A percentile compares a stretch with the other conserved stretches of the same genome.
Conservation (phyloP, 257 asterid species). For the Verbena officinalis region DNA sequence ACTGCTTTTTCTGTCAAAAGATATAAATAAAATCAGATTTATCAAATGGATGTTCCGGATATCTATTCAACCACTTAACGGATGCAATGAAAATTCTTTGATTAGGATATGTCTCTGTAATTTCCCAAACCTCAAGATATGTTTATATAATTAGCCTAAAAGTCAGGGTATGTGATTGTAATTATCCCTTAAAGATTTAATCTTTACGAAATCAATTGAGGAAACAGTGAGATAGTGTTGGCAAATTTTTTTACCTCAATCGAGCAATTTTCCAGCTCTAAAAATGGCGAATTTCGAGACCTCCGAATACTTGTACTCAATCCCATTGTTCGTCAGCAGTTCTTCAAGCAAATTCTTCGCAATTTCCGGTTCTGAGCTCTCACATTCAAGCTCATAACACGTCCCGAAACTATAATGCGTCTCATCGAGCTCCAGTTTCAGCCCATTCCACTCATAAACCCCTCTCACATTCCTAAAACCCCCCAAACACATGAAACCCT, state of each 20-base stretch:
- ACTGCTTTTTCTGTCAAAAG: too few species aligned
- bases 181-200: too few species aligned
- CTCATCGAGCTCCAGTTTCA: constrained; percentile 81
- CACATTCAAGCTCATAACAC: constrained; percentile 82
- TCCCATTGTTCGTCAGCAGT: constrained; percentile 57
- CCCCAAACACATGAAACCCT: constrained; percentile 67
- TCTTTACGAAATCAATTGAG: background rate
- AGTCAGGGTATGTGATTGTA: too few species aligned
- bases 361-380: constrained; percentile 73
- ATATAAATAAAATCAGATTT: too few species aligned
- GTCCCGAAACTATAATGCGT: constrained; percentile 70
- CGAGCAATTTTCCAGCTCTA: constrained; percentile 66
- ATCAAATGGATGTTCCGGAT: too few species aligned
- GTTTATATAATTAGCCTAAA: too few species aligned
- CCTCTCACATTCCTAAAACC: constrained; percentile 83
- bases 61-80: too few species aligned
- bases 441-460: constrained; percentile 81
- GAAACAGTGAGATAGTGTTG: background rate
- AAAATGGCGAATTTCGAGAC: constrained; percentile 71
- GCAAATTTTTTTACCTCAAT: constrained; percentile 29
- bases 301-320: constrained; percentile 58
- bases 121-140: too few species aligned
- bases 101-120: too few species aligned
- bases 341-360: constrained; percentile 61
- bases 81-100: too few species aligned